Percentiles rank a stretch among this genome's conserved stretches.
Evolutionary conservation across 208 protist species (phyloP).

Genomic region (Paratrypanosoma confusum): DNA sequence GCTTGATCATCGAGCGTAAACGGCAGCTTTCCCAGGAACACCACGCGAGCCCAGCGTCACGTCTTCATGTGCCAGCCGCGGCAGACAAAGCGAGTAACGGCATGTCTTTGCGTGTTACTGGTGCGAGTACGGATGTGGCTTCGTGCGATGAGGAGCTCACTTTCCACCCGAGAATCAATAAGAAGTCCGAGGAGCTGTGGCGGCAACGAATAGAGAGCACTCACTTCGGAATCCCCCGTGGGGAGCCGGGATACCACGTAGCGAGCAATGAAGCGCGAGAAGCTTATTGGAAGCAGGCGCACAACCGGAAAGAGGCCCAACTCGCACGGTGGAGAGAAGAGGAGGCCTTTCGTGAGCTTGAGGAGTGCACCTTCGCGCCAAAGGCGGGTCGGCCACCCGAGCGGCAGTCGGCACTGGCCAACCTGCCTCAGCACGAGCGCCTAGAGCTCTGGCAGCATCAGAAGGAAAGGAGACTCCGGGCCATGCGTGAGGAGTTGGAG

Average conservation of each 20-base stretch:
- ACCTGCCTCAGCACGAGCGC: slow-evolving; percentile 30
- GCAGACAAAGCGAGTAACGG: background rate
- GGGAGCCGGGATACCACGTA: slow-evolving; percentile 21
- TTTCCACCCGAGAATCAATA: slow-evolving; percentile 35
- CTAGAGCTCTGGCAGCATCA: slow-evolving; percentile 38
- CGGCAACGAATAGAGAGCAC: too few relatives aligned
- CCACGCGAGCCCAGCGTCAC: slow-evolving; percentile 2
- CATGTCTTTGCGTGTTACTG: slow-evolving; percentile 1
- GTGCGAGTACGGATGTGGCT: too few relatives aligned
- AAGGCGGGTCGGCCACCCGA: slow-evolving; percentile 35
- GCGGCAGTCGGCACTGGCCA: slow-evolving; percentile 14
- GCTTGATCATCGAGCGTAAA: slow-evolving; percentile 28
- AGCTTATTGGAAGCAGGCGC: slow-evolving; percentile 47
- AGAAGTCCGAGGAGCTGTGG: slow-evolving; percentile 39
- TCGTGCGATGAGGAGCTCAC: slow-evolving; percentile 23
- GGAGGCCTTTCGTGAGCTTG: slow-evolving; percentile 17
- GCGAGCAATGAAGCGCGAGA: slow-evolving; percentile 30
- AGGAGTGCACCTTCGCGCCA: slow-evolving; percentile 57
- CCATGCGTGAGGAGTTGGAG: slow-evolving; percentile 27
- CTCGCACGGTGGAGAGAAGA: slow-evolving; percentile 12
- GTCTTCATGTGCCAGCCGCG: slow-evolving; percentile 1
- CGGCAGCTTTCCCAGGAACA: slow-evolving; percentile 10
- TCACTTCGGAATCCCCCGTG: too few relatives aligned
- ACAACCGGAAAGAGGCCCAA: slow-evolving; percentile 32
- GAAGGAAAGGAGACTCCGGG: slow-evolving; percentile 24